phyloP scores from a whole-genome alignment of 176 grass and related monocot species.

The Oryza meridionalis region DNA sequence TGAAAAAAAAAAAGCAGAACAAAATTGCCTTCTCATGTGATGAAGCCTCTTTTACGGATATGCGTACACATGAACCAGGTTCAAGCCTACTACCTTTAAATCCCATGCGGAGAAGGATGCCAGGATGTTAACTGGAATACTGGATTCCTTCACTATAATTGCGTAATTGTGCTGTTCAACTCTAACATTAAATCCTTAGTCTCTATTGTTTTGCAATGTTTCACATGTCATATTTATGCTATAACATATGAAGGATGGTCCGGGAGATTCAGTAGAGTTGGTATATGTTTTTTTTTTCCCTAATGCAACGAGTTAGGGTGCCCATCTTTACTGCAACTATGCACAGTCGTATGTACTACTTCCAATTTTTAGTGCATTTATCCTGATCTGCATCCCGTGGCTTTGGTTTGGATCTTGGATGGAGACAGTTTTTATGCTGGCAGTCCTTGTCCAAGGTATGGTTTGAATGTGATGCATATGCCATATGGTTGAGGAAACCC shows the following conservation, averaged over 20 bases:
- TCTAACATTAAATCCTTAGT: neutral
- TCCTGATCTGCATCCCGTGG: conserved; percentile 1
- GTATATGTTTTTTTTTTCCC: conserved; percentile 10
- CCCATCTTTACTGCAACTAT: neutral
- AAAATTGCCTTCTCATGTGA: conserved; percentile 6
- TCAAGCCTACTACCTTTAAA: neutral
- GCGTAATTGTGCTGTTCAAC: conserved; percentile 20
- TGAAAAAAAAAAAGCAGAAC: too few species aligned
- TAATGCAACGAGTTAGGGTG: conserved; percentile 6
- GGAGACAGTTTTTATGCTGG: neutral
- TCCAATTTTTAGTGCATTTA: conserved; percentile 25
- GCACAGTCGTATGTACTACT: neutral
- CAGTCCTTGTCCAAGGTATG: neutral
- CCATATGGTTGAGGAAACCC: neutral
- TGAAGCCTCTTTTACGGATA: conserved; percentile 2
- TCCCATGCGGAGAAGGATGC: too few species aligned
- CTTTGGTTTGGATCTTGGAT: conserved; percentile 22
- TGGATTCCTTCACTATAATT: neutral
- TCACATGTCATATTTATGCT: conserved; percentile 4
- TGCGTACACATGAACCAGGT: neutral
- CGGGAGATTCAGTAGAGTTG: neutral
- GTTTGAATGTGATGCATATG: conserved; percentile 4
- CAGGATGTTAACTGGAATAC: neutral
- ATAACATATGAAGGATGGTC: neutral
- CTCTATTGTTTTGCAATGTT: neutral